Conservation (phyloP, 768 basidiomycete species). For the Flagelloscypha sp. region DNA sequence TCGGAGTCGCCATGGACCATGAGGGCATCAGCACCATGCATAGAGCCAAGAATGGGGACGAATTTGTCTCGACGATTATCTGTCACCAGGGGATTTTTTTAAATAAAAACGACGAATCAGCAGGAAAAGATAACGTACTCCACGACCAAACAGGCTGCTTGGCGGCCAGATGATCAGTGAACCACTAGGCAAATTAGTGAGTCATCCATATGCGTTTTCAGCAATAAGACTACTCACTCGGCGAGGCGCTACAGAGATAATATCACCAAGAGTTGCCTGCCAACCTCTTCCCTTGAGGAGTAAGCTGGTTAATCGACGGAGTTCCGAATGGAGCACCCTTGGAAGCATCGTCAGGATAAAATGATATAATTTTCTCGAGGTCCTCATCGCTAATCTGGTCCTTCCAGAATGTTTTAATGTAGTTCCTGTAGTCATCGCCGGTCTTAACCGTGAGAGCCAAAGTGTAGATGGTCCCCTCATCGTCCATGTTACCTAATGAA, state of each 20-base stretch:
- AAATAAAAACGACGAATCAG: too few species aligned
- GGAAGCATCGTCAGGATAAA: slow-evolving; percentile 31
- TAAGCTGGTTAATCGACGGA: slow-evolving; percentile 30
- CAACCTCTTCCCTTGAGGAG: slow-evolving; percentile 43
- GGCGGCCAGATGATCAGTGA: slow-evolving; percentile 40
- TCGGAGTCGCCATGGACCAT: slow-evolving; percentile 34
- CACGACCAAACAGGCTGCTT: too few species aligned
- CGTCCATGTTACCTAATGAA: slow-evolving; percentile 27
- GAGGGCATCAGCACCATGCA: slow-evolving; percentile 34
- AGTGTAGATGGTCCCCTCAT: slow-evolving; percentile 34
- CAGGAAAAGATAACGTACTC: too few species aligned
- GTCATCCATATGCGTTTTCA: slow-evolving; percentile 32
- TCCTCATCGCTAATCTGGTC: slow-evolving; percentile 17
- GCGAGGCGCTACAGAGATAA: slow-evolving; percentile 41
- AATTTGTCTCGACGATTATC: slow-evolving; percentile 38
- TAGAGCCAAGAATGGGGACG: slow-evolving; percentile 34
- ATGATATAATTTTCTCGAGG: slow-evolving; percentile 19
- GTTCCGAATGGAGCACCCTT: slow-evolving; percentile 52
- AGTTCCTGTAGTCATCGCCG: slow-evolving; percentile 18
- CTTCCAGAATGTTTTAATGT: slow-evolving; percentile 21
- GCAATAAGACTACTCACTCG: slow-evolving; percentile 28
- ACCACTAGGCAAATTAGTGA: background rate
- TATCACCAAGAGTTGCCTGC: slow-evolving; percentile 44
- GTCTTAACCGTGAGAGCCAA: slow-evolving; percentile 23
- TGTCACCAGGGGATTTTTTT: too few species aligned